Evolutionary conservation across 768 basidiomycete species (phyloP).

Genomic region (Tricholoma furcatifolium): DNA sequence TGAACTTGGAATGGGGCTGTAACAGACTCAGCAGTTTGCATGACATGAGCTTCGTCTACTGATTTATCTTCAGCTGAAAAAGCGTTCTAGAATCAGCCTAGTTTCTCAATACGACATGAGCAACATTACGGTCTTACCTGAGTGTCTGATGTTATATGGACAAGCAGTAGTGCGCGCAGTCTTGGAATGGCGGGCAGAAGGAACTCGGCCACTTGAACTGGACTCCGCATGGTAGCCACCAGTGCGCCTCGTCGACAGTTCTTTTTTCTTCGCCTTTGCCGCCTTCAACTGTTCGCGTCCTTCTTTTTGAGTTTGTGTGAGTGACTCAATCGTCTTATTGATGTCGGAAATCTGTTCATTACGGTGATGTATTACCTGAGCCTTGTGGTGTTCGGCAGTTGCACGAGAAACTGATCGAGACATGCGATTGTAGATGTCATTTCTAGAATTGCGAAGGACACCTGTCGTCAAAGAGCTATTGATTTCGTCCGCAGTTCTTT

Average conservation of each 20-base stretch:
- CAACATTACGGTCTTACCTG: too few relatives aligned
- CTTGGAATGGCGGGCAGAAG: too few relatives aligned
- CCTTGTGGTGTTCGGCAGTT: background rate
- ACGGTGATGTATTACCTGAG: background rate
- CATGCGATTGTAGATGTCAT: background rate
- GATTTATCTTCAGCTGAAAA: too few relatives aligned
- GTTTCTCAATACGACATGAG: too few relatives aligned
- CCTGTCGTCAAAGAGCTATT: background rate
- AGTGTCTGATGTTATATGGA: too few relatives aligned
- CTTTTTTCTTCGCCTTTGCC: background rate
- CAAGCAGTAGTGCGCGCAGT: too few relatives aligned
- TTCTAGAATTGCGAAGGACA: background rate
- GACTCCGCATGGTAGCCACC: background rate
- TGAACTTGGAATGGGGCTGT: too few relatives aligned
- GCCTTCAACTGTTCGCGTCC: too few relatives aligned
- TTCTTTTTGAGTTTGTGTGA: background rate
- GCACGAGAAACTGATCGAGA: background rate
- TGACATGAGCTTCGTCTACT: too few relatives aligned
- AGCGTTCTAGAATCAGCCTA: too few relatives aligned
- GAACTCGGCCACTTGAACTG: slow-evolving; percentile 1
- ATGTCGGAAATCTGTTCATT: background rate
- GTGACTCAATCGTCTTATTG: background rate
- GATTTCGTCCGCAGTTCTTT: background rate
- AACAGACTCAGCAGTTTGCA: too few relatives aligned
- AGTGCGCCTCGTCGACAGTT: background rate